Evolutionary conservation across 371 early-diverging fungal species (phyloP).

Genomic region (Mortierella sp.): DNA sequence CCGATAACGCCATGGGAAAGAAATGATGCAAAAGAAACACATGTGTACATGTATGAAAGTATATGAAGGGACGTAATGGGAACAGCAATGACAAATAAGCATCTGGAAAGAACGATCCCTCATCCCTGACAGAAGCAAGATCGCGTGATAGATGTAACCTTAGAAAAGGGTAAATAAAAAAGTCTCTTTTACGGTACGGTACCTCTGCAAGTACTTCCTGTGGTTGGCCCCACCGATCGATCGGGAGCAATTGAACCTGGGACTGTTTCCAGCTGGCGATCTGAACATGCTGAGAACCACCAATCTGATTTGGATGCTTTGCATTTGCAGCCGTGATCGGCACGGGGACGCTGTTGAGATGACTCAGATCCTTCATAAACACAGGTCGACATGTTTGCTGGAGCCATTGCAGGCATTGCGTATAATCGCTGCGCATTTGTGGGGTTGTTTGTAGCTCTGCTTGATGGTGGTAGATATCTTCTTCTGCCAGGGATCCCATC

Average conservation of each 20-base stretch:
- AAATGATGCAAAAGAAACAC: not conserved
- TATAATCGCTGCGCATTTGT: conserved; percentile 36
- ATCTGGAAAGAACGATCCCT: too few relatives aligned
- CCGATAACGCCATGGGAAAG: conserved; percentile 21
- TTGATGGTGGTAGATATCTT: conserved; percentile 15
- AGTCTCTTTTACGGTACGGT: too few relatives aligned
- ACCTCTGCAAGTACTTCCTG: conserved; percentile 50
- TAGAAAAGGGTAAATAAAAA: too few relatives aligned
- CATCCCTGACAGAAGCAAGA: too few relatives aligned
- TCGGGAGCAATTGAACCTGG: conserved; percentile 40
- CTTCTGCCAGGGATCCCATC: conserved; percentile 30
- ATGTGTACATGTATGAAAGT: conserved; percentile 1
- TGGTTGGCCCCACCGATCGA: conserved; percentile 47
- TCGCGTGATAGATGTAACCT: too few relatives aligned
- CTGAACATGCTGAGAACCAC: conserved; percentile 31
- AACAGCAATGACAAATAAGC: too few relatives aligned
- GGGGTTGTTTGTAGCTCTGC: too few relatives aligned
- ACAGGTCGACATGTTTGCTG: conserved; percentile 48
- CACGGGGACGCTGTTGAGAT: conserved; percentile 29
- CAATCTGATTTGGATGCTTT: conserved; percentile 36
- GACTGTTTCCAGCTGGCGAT: conserved; percentile 40
- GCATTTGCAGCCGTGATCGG: conserved; percentile 36
- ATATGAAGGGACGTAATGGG: not conserved
- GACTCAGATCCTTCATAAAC: conserved; percentile 36
- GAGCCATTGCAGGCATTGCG: conserved; percentile 39